Evolutionary conservation across 805 yeast species (phyloP), one percentile per base, ranked within the genome.

Genomic region (Pichia thaimueangensis): DNA sequence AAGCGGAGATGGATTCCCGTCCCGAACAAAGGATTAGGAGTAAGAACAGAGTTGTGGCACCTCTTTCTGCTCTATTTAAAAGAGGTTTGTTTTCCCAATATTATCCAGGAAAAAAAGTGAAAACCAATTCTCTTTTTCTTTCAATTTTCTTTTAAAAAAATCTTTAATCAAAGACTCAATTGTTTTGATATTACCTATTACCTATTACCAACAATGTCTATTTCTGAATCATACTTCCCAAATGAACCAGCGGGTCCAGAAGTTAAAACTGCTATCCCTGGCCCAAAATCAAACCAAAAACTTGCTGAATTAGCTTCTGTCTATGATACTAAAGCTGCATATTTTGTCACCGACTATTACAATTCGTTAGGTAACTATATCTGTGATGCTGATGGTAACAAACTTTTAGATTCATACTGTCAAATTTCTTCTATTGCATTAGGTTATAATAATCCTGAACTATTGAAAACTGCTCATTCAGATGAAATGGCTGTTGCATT

Each of bases 351-450:
- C 30, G 86, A 80, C 59, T 80, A 79, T 58, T 69, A 70, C 49
- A 76, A 78, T 48, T 79, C 85, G 2, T 42, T 57, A 10, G 86
- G 86, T 55, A 80, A 80, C 63, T 80, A 80, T 64, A 69, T 80
- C 41, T 73, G 66, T 38, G 86, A 80, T 58, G 81, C 71, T 13
- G 86, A 80, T 56, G 84, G 83, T 7, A 80, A 80, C 60, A 54
- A 62, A 3, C 71, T 62, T 51, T 67, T 80, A 53, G 86, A 80
- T 60, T 73, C 79, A 13, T 80, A 80, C 51, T 82, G 84, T n/a
- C 86, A 80, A 59, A 80, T 80, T 51, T 76, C 86, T 4, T 79
- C 85, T 2, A 78, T 80, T 51, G 83, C 85, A 3, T 63, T 80
- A 51, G 86, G 86, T 41, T 80, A 80, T 69, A 80, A 79, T 62